Percentiles rank a stretch among this genome's conserved stretches.
phyloP scores from a whole-genome alignment of 768 basidiomycete genomes.

The Naganishia vishniacii region DNA sequence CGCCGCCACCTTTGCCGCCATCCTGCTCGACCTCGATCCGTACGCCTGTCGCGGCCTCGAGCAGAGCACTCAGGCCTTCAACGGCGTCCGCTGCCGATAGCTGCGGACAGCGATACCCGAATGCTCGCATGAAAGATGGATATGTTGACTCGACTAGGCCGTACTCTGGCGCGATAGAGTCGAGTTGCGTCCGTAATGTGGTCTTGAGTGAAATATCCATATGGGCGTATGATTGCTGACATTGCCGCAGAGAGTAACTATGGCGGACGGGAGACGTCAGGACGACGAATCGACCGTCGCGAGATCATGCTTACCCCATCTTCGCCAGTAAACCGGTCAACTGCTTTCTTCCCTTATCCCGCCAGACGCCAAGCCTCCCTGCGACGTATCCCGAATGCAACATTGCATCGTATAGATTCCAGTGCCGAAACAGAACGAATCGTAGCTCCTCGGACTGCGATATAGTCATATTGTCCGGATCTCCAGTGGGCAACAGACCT shows the following conservation, averaged over 20 bases:
- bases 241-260: conserved; percentile 89
- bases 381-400: conserved; percentile 94
- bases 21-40: conserved; percentile 86
- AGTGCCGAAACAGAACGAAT: conserved; percentile 92
- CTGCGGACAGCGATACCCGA: conserved; percentile 80
- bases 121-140: conserved; percentile 86
- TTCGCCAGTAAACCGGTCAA: conserved; percentile 89
- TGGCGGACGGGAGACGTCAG: not conserved
- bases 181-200: conserved; percentile 70
- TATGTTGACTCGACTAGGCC: conserved; percentile 89
- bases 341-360: conserved; percentile 81
- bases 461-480: conserved; percentile 77
- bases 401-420: conserved; percentile 98
- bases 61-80: conserved; percentile 75
- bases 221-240: conserved; percentile 85
- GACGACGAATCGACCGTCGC: not conserved
- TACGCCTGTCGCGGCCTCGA: conserved; percentile 88
- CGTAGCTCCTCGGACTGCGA: conserved; percentile 80
- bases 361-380: conserved; percentile 92
- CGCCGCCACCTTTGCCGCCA: conserved; percentile 80
- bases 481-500: conserved; percentile 26
- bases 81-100: conserved; percentile 88
- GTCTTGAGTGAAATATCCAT: conserved; percentile 95
- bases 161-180: conserved; percentile 86
- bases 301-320: conserved; percentile 70